phyloP scores from a whole-genome alignment of 2,329 filamentous ascomycete genomes.

The Knufia petricola region DNA sequence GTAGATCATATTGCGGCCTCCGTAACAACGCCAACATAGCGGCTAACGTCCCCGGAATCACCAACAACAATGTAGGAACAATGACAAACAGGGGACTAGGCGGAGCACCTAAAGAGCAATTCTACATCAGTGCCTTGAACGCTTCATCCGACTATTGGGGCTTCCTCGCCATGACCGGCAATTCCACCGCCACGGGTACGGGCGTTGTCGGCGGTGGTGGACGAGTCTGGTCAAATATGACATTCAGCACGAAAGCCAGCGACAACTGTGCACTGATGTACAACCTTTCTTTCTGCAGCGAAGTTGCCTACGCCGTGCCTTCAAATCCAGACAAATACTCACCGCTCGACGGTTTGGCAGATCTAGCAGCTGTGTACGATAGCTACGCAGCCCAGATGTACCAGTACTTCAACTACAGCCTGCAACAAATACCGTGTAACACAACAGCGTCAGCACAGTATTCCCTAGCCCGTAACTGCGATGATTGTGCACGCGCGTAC shows the following conservation, averaged over 20 bases:
- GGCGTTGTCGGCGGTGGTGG: conserved; percentile 62
- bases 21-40: conserved; percentile 54
- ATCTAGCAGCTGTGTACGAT: conserved; percentile 68
- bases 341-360: conserved; percentile 47
- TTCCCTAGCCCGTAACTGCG: conserved; percentile 68
- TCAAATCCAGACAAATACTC: conserved; percentile 51
- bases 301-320: conserved; percentile 85
- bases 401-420: conserved; percentile 66
- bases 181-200: conserved; percentile 44
- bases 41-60: conserved; percentile 45
- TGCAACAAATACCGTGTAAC: conserved; percentile 80
- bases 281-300: conserved; percentile 78
- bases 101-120: conserved; percentile 71
- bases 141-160: conserved; percentile 61
- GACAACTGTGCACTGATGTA: conserved; percentile 78
- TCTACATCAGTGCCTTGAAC: conserved; percentile 70
- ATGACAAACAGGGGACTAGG: conserved; percentile 62
- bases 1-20: conserved; percentile 75
- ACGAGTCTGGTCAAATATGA: conserved; percentile 59
- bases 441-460: conserved; percentile 63
- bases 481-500: conserved; percentile 69
- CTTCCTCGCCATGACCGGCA: conserved; percentile 56
- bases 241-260: conserved; percentile 69
- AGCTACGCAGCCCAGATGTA: conserved; percentile 60
- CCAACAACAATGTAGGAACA: conserved; percentile 40